These are phyloP conservation scores for Calycina herbarum DNA, from an alignment of 2,329 filamentous ascomycete genomes.

Conservation along the genomic window DNA sequence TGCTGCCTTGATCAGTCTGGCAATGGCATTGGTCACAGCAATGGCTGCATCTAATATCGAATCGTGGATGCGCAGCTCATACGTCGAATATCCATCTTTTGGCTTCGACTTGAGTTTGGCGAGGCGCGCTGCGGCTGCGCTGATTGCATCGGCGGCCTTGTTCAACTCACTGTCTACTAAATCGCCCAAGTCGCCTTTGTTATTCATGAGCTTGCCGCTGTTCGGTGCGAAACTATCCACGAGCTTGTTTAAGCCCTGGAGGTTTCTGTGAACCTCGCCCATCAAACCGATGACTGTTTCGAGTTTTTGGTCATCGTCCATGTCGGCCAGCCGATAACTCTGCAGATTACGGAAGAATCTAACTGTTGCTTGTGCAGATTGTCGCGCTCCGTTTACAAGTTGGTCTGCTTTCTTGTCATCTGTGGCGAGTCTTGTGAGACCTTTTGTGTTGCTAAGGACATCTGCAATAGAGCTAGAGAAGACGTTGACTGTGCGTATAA, in stretches of 20 bases:
- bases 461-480: slow-evolving; percentile 91
- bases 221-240: slow-evolving; percentile 90
- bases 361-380: slow-evolving; percentile 82
- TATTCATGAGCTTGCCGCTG: slow-evolving; percentile 74
- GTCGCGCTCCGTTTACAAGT: slow-evolving; percentile 76
- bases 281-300: slow-evolving; percentile 98
- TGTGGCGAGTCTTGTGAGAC: slow-evolving; percentile 85
- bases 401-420: slow-evolving; percentile 94
- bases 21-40: slow-evolving; percentile 91
- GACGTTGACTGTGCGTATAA: slow-evolving; percentile 89
- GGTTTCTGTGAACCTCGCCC: slow-evolving; percentile 89
- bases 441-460: slow-evolving; percentile 95
- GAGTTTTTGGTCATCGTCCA: slow-evolving; percentile 89
- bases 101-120: slow-evolving; percentile 95
- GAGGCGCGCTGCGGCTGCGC: slow-evolving; percentile 83
- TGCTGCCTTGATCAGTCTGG: slow-evolving; percentile 90
- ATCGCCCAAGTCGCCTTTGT: slow-evolving; percentile 85
- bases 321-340: slow-evolving; percentile 88
- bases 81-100: slow-evolving; percentile 92
- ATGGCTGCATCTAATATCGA: slow-evolving; percentile 90
- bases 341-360: slow-evolving; percentile 94
- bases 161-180: slow-evolving; percentile 88
- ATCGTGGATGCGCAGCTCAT: slow-evolving; percentile 94
- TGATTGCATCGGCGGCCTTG: slow-evolving; percentile 94
- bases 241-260: slow-evolving; percentile 91